Evolutionary conservation across 2,329 filamentous ascomycete species (phyloP).

Genomic region (Xylariaceae sp.): DNA sequence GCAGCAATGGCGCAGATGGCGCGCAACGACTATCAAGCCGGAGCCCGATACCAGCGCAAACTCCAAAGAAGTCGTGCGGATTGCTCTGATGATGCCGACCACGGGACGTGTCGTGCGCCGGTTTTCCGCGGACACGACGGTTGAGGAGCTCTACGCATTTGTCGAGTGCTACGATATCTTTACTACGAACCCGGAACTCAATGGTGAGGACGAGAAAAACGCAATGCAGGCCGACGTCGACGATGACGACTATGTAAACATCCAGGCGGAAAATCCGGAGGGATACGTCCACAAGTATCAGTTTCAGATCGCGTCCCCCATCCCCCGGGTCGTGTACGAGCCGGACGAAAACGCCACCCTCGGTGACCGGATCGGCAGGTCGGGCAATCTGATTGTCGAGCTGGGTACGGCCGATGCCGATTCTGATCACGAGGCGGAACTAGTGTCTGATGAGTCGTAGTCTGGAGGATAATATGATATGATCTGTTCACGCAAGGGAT

Average conservation of each 20-base stretch:
- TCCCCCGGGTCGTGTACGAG: conserved; percentile 78
- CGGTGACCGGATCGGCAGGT: conserved; percentile 68
- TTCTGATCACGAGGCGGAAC: conserved; percentile 41
- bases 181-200: conserved; percentile 34
- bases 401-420: conserved; percentile 40
- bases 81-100: conserved; percentile 60
- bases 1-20: conserved; percentile 75
- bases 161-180: conserved; percentile 77
- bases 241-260: conserved; percentile 32
- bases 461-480: not conserved
- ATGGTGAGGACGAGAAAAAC: conserved; percentile 24
- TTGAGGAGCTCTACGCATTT: conserved; percentile 93
- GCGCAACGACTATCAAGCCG: conserved; percentile 57
- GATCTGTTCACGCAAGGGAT: not conserved
- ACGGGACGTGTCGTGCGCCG: conserved; percentile 71
- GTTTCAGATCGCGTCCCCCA: conserved; percentile 79
- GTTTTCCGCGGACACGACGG: conserved; percentile 61
- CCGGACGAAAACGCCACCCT: conserved; percentile 61
- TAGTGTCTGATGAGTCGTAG: conserved; percentile 21
- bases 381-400: conserved; percentile 88
- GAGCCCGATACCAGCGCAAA: conserved; percentile 55
- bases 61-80: conserved; percentile 65
- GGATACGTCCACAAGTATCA: conserved; percentile 73
- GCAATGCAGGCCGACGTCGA: conserved; percentile 18
- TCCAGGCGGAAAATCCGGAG: conserved; percentile 43